Conservation (phyloP, 805 yeast genomes). For the Tetrapisispora phaffii region DNA sequence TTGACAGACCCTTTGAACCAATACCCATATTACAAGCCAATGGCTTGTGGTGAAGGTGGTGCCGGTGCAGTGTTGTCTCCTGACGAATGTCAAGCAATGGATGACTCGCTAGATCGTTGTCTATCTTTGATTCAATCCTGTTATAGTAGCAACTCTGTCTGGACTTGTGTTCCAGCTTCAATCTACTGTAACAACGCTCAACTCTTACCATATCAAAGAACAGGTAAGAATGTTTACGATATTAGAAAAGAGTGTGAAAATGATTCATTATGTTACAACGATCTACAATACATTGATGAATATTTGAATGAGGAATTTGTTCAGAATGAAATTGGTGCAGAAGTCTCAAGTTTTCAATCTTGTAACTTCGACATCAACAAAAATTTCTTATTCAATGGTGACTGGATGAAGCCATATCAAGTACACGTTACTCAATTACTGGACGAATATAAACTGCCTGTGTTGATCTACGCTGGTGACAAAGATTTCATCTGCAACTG, state of each 20-base stretch:
- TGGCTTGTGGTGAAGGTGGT: slow-evolving; percentile 94
- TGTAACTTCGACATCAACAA: slow-evolving; percentile 73
- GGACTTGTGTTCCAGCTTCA: slow-evolving; percentile 87
- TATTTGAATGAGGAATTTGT: slow-evolving; percentile 73
- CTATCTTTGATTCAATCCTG: slow-evolving; percentile 64
- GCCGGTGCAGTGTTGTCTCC: slow-evolving; percentile 66
- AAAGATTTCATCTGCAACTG: slow-evolving; percentile 89
- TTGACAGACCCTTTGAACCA: slow-evolving; percentile 78
- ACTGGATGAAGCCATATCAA: slow-evolving; percentile 87
- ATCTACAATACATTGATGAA: slow-evolving; percentile 60
- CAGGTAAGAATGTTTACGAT: slow-evolving; percentile 89
- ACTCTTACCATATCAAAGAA: slow-evolving; percentile 69
- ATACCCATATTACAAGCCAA: slow-evolving; percentile 71
- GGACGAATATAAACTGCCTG: slow-evolving; percentile 52
- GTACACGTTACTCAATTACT: slow-evolving; percentile 60
- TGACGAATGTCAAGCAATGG: slow-evolving; percentile 69
- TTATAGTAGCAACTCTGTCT: slow-evolving; percentile 60
- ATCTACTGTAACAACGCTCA: slow-evolving; percentile 81
- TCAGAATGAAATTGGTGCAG: slow-evolving; percentile 78
- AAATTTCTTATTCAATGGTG: slow-evolving; percentile 79
- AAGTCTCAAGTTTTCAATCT: slow-evolving; percentile 64
- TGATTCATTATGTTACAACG: slow-evolving; percentile 63
- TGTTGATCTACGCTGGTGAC: slow-evolving; percentile 87
- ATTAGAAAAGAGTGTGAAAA: slow-evolving; percentile 74
- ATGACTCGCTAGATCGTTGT: slow-evolving; percentile 65